Conservation (phyloP, 1,284 basidiomycete genomes). For the Peniophora sp. region DNA sequence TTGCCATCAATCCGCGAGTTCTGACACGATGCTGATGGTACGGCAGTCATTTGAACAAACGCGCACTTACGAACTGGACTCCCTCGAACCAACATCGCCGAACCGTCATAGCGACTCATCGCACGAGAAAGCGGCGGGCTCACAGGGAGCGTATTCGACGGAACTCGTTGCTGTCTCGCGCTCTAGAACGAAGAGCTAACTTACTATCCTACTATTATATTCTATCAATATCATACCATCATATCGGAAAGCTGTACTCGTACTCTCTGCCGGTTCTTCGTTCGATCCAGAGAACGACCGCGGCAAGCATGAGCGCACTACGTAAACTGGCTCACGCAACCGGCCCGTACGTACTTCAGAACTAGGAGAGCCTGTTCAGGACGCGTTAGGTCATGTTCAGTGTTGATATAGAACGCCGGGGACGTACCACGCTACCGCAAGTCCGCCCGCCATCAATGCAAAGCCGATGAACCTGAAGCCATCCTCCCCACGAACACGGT, state of each 20-base stretch:
- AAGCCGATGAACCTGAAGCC: slow-evolving; percentile 90
- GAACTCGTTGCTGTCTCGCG: too few relatives aligned
- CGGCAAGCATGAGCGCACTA: slow-evolving; percentile 97
- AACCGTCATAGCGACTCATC: too few relatives aligned
- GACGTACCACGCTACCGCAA: slow-evolving; percentile 85
- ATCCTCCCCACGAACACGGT: slow-evolving; percentile 78
- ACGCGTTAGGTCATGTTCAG: slow-evolving; percentile 1
- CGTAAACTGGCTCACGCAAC: slow-evolving; percentile 69
- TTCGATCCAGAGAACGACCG: slow-evolving; percentile 80
- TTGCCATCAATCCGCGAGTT: too few relatives aligned
- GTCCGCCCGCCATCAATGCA: slow-evolving; percentile 91
- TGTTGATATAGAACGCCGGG: not conserved
- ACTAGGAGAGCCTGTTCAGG: slow-evolving; percentile 77
- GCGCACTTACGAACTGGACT: too few relatives aligned
- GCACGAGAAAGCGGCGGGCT: too few relatives aligned
- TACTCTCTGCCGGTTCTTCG: slow-evolving; percentile 78
- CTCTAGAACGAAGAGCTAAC: too few relatives aligned
- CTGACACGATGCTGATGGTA: too few relatives aligned
- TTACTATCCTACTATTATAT: too few relatives aligned
- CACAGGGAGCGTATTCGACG: too few relatives aligned
- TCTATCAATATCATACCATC: too few relatives aligned
- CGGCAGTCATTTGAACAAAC: too few relatives aligned
- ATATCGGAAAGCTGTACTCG: slow-evolving; percentile 64
- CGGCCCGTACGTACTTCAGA: slow-evolving; percentile 83
- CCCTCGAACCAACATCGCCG: too few relatives aligned